Base-by-base conservation (phyloP, 352 stramenopile species). In the Stramenopiles sp. region DNA sequence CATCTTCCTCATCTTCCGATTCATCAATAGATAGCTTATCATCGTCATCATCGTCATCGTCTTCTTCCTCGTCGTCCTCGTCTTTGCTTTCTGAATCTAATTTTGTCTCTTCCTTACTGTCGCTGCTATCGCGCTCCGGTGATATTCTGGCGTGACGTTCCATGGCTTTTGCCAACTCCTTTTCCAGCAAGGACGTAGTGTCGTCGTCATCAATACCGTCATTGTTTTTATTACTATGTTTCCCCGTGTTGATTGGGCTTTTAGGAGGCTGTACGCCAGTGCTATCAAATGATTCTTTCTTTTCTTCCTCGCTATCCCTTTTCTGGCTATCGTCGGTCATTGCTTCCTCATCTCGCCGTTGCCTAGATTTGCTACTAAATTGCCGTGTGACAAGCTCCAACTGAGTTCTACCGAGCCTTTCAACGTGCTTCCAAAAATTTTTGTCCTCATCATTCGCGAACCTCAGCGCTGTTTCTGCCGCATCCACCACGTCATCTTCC, bases 341-440 rank as follows among this genome's bases (percentile, higher is more conserved):
- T n/a, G n/a, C n/a, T 27, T 71, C 55, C 22, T 71, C 55, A 25
- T 71, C 55, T 27, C 22, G 22, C 22, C 55, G 55, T 71, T 22
- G 22, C 55, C 55, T 71, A 25, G 55, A 22, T 71, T 71, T 71
- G 27, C 55, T 71, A 71, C 55, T 71, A 27, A 71, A 71, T 27
- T 71, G 55, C 55, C 55, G 22, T 22, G 55, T 71, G 27, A 71
- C 55, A 71, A 71, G 55, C 55, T 71, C 55, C 27, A 71, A 27
- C 55, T 71, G 22, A 25, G 22, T 27, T 22, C 55, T 22, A 22
- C 55, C 55, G 22, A 71, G 55, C 55, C 55, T 71, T 71, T 71
- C 55, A 22, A 71, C 55, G 55, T 71, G 55, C 55, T 71, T 71
- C 55, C 55, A 71, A 71, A 71, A 71, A 71, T 71, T 71, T 71